Percentiles rank a stretch among this genome's conserved stretches.
Evolutionary conservation across 208 protist genomes (phyloP).

Genomic region (Trypanosoma cruzi): DNA sequence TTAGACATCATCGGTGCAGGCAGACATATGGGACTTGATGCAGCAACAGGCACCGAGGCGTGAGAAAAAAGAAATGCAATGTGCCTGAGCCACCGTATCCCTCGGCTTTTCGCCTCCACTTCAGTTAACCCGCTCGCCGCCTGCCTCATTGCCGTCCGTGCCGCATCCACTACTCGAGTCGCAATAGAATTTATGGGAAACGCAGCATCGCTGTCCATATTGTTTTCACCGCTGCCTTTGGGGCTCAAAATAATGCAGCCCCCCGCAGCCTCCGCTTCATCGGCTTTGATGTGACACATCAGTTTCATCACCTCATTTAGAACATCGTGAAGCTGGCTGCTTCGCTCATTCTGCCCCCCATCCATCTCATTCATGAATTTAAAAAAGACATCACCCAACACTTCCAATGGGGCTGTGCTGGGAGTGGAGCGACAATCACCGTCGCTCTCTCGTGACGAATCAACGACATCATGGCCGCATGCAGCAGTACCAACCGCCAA

Average conservation of each 20-base stretch:
- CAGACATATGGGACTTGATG: background rate
- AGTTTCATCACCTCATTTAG: background rate
- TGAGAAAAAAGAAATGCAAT: slow-evolving; percentile 49
- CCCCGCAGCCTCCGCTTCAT: background rate
- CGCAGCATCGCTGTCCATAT: background rate
- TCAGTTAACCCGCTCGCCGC: background rate
- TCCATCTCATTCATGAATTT: background rate
- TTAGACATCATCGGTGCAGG: background rate
- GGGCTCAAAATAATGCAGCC: background rate
- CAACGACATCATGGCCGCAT: background rate
- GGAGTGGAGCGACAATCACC: background rate
- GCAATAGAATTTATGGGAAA: background rate
- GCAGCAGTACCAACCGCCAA: background rate
- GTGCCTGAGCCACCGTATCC: slow-evolving; percentile 44
- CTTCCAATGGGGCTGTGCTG: background rate
- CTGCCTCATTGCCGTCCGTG: background rate
- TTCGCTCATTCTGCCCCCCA: background rate
- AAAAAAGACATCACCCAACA: slow-evolving; percentile 1
- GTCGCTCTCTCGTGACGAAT: background rate
- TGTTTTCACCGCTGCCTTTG: background rate
- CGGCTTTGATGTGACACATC: background rate
- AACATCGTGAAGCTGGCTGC: background rate
- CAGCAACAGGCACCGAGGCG: background rate
- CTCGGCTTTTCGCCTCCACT: background rate
- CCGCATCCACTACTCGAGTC: background rate